Conservation (phyloP, 495 filamentous ascomycete genomes). For the Pyrenula massariospora region DNA sequence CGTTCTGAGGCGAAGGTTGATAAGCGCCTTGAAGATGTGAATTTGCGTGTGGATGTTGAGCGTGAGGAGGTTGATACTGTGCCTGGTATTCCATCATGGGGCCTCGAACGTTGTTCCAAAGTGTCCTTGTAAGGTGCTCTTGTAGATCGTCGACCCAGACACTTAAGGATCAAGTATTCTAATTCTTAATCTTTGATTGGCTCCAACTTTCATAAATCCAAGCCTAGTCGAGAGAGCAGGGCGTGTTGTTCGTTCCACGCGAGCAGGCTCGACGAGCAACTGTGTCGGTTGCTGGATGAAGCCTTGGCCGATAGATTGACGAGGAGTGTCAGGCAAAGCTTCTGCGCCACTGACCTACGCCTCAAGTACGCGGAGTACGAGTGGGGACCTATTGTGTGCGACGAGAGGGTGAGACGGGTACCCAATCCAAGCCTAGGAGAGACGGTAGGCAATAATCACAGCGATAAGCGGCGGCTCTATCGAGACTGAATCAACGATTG, state of each 20-base stretch:
- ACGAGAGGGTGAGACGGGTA: neutral
- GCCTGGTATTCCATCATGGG: conserved; percentile 42
- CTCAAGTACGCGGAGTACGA: conserved; percentile 2
- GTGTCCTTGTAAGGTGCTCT: conserved; percentile 12
- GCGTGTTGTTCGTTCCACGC: no score
- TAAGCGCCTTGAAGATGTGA: conserved; percentile 38
- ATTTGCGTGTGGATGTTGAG: conserved; percentile 39
- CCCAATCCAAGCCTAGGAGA: neutral
- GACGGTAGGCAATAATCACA: neutral
- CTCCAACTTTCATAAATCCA: no score
- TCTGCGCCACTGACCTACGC: conserved; percentile 7
- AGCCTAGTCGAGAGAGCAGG: no score
- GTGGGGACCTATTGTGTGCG: conserved; percentile 2
- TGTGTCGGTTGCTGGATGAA: no score
- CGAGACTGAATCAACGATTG: neutral
- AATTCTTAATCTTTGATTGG: no score
- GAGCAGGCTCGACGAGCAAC: no score
- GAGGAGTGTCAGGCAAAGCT: conserved; percentile 4
- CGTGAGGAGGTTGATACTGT: conserved; percentile 40
- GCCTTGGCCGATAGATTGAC: conserved; percentile 12
- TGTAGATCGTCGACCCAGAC: conserved; percentile 12
- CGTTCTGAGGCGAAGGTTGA: conserved; percentile 32
- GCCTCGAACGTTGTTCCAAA: conserved; percentile 7
- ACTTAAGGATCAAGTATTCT: no score
- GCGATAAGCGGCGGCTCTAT: neutral